phyloP scores from a whole-genome alignment of 2,329 filamentous ascomycete species.

The Fusarium sp. region DNA sequence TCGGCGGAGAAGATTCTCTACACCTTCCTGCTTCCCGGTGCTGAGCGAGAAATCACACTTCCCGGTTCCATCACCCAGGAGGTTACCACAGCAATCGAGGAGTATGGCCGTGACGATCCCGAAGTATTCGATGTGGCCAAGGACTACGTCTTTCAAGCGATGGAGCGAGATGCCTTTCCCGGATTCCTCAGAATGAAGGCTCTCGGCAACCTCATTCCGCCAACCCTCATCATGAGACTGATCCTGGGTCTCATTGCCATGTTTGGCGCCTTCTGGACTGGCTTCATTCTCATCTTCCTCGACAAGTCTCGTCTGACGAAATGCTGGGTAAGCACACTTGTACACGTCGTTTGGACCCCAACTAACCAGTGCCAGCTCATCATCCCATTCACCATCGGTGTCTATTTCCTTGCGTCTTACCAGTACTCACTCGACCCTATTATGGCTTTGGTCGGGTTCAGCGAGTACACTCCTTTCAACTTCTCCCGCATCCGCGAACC shows the following conservation, averaged over 20 bases:
- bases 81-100: slow-evolving; percentile 89
- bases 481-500: slow-evolving; percentile 90
- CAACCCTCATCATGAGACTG: slow-evolving; percentile 86
- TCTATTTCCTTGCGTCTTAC: slow-evolving; percentile 90
- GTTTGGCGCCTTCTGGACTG: slow-evolving; percentile 94
- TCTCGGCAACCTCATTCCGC: slow-evolving; percentile 92
- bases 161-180: slow-evolving; percentile 99
- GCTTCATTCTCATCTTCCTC: slow-evolving; percentile 92
- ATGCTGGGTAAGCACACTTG: slow-evolving; percentile 77
- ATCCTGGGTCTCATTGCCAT: slow-evolving; percentile 84
- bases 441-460: slow-evolving; percentile 87
- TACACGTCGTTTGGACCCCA: not conserved
- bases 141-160: slow-evolving; percentile 99
- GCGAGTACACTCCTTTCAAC: slow-evolving; percentile 96
- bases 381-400: slow-evolving; percentile 88
- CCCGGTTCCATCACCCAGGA: slow-evolving; percentile 87
- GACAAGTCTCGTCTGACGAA: slow-evolving; percentile 78
- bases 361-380: slow-evolving; percentile 63
- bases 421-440: slow-evolving; percentile 96
- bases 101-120: slow-evolving; percentile 91
- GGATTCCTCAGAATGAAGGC: slow-evolving; percentile 96
- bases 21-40: slow-evolving; percentile 93
- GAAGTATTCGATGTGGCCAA: slow-evolving; percentile 98
- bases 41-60: slow-evolving; percentile 94
- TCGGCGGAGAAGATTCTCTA: slow-evolving; percentile 99